Conservation (phyloP, 441 rosid genomes). For the Flueggea neowawraea region DNA sequence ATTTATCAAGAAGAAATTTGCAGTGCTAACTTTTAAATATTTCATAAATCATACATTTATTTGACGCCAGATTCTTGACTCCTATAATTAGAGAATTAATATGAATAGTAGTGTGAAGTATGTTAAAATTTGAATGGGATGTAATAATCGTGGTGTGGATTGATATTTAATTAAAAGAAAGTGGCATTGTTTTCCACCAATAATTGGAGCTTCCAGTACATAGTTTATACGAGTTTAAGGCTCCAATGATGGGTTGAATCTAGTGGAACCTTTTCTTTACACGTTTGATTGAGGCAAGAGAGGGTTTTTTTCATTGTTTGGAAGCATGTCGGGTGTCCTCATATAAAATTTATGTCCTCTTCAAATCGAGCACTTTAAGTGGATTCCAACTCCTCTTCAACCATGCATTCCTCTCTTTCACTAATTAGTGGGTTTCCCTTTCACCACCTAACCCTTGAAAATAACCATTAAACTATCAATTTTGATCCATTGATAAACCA, state of each 20-base stretch:
- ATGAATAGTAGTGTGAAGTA: too few relatives aligned
- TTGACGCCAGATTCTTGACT: too few relatives aligned
- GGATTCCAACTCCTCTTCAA: slow-evolving; percentile 96
- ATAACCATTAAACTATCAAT: slow-evolving; percentile 33
- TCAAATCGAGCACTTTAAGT: too few relatives aligned
- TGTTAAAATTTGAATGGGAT: too few relatives aligned
- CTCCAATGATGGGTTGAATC: slow-evolving; percentile 54
- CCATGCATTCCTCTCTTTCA: slow-evolving; percentile 26
- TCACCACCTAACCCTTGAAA: slow-evolving; percentile 81
- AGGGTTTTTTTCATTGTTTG: slow-evolving; percentile 29
- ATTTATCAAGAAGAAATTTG: too few relatives aligned
- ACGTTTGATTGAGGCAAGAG: slow-evolving; percentile 36
- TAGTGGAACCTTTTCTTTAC: slow-evolving; percentile 46
- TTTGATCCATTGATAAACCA: slow-evolving; percentile 20
- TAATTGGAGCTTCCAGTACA: slow-evolving; percentile 41
- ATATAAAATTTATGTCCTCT: slow-evolving; percentile 27
- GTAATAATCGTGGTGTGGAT: too few relatives aligned
- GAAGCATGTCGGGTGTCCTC: slow-evolving; percentile 52
- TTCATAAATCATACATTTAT: too few relatives aligned
- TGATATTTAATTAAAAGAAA: too few relatives aligned
- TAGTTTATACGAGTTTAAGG: slow-evolving; percentile 30
- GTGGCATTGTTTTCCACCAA: slow-evolving; percentile 32
- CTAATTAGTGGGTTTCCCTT: slow-evolving; percentile 65
- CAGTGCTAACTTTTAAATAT: too few relatives aligned
- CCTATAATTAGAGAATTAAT: too few relatives aligned